Base-by-base conservation (phyloP, 2,329 filamentous ascomycete species). In the Peltaster fructicola region DNA sequence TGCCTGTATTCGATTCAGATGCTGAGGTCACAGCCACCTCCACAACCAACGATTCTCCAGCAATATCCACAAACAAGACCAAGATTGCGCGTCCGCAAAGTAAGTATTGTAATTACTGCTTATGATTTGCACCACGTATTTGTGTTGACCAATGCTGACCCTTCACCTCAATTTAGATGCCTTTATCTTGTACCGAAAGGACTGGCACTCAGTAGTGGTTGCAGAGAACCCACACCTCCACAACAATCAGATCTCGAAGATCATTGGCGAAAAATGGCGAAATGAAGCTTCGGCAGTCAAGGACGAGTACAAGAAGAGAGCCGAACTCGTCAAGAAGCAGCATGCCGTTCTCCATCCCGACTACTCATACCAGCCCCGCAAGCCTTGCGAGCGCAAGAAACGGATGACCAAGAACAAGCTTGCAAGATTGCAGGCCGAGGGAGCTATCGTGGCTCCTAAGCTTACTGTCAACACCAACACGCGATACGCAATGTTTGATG, bases 221-320 rank as follows among this genome's bases (percentile, higher is more conserved):
- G 48, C 42, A n/a, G 29, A 37, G 17, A 44, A 53, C 28, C 53
- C 53, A n/a, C 42, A 41, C 8, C 33, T 56, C 15, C 47, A 53
- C 26, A 59, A 59, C 39, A 59, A 57, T 29, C 41, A 53, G 13
- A 57, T 59, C 20, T 58, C 52, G 56, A 41, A 47, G 52, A 48
- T 57, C 20, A 45, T 58, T 22, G 54, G 53, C 15, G 44, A 47
- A 12, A 44, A 51, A 31, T 59, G 55, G 56, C 50, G 45, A 15
- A 33, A 39, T 3, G 54, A 57, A 31, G 25, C 38, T 9, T 39
- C 45, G 11, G 38, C 44, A 6, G 41, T 51, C 27, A 53, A 49
- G 26, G 40, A 41, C 10, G 35, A 47, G 17, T 59, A 47, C 39
- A 53, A 48, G 29, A 35, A 32, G 13, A 37, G 51, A 20, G 51